A percentile compares a stretch with the other conserved stretches of the same genome.
Conservation (phyloP, 176 grass and related monocot genomes). For the Bromus sterilis region DNA sequence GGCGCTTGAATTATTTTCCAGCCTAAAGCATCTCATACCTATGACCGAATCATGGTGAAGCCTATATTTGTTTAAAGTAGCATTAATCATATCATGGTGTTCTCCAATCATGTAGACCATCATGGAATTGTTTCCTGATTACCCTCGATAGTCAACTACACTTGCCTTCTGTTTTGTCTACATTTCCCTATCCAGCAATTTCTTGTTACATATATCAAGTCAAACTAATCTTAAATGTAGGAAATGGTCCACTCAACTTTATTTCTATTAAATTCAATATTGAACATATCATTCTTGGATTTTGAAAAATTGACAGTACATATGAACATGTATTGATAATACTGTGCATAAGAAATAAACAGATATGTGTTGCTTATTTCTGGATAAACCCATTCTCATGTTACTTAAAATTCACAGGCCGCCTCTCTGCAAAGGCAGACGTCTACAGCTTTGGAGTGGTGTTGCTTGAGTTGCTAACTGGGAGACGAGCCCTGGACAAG, state of each 20-base stretch:
- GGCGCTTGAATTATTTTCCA: neutral
- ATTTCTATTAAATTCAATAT: neutral
- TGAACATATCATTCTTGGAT: neutral
- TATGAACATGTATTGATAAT: neutral
- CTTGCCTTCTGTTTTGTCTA: neutral
- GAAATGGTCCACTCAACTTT: neutral
- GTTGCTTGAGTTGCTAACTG: constrained; percentile 68
- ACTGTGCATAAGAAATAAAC: neutral
- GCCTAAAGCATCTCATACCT: constrained; percentile 7
- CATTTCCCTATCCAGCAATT: neutral
- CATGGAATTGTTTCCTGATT: neutral
- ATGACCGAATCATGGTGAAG: neutral
- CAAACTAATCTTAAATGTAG: neutral
- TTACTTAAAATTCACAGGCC: constrained; percentile 36
- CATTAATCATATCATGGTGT: neutral
- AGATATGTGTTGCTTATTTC: neutral
- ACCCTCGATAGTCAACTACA: neutral
- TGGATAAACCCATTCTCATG: constrained; percentile 11
- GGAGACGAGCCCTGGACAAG: constrained; percentile 64
- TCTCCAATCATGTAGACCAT: neutral
- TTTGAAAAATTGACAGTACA: neutral
- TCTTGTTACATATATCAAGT: neutral
- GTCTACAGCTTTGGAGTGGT: constrained; percentile 92
- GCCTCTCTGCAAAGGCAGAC: constrained; percentile 84
- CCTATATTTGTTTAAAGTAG: neutral